A percentile compares a stretch with the other conserved stretches of the same genome.
Evolutionary conservation across 768 basidiomycete genomes (phyloP).

Genomic region (Amanita rubescens): DNA sequence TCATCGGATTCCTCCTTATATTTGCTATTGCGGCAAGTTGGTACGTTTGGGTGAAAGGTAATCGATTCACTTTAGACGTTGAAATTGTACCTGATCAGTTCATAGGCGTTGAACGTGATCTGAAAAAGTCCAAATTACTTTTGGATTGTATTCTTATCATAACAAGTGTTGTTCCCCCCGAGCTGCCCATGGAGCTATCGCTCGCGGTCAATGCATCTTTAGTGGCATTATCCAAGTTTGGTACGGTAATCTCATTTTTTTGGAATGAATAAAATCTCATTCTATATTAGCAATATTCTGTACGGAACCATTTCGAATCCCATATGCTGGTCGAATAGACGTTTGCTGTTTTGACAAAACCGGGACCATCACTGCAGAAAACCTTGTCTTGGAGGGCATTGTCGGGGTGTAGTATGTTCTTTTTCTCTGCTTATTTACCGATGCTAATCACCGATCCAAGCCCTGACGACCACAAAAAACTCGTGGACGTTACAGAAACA

Average conservation of each 20-base stretch:
- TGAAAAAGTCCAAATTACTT: slow-evolving; percentile 92
- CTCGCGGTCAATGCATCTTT: slow-evolving; percentile 94
- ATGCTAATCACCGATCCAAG: slow-evolving; percentile 28
- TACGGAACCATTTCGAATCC: slow-evolving; percentile 98
- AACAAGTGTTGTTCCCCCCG: slow-evolving; percentile 96
- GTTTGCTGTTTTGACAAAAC: slow-evolving; percentile 99
- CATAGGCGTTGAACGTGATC: slow-evolving; percentile 79
- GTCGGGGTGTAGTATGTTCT: slow-evolving; percentile 80
- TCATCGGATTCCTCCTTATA: slow-evolving; percentile 95
- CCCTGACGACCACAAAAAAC: slow-evolving; percentile 47
- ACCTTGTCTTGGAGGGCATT: slow-evolving; percentile 90
- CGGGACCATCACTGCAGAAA: slow-evolving; percentile 95
- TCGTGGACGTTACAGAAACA: slow-evolving; percentile 75
- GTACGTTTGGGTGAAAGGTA: slow-evolving; percentile 97
- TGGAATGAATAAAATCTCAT: background rate
- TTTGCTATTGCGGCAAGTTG: slow-evolving; percentile 97
- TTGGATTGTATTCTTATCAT: slow-evolving; percentile 95
- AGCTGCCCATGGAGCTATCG: slow-evolving; percentile 95
- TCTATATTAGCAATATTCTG: slow-evolving; percentile 82
- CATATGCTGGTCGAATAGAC: slow-evolving; percentile 91
- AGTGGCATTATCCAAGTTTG: slow-evolving; percentile 87
- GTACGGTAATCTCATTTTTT: slow-evolving; percentile 40
- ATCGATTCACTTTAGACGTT: background rate
- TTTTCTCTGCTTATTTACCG: slow-evolving; percentile 4
- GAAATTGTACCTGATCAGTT: background rate